Evolutionary conservation across 164 flowering plant genomes (phyloP), one percentile per base, ranked within the genome.

Genomic region (Aristolochia contorta): DNA sequence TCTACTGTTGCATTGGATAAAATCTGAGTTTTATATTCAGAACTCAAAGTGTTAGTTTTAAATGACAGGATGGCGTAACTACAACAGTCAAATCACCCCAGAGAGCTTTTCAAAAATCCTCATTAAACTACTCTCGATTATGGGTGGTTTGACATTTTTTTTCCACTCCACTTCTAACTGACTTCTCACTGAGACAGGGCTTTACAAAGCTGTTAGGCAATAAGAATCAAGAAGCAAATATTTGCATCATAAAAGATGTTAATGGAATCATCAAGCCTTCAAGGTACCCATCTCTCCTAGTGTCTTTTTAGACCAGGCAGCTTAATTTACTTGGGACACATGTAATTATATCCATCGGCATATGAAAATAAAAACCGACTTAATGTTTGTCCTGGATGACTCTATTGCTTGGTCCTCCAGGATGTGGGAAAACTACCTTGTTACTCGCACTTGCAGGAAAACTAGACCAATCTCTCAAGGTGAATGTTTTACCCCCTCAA

Each of bases 351-450:
- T 32, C 4, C 33, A 32, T 32, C 7, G 7, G 33, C 33, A 32
- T 32, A 32, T 32, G 33, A 32, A 32, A 32, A 32, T 32, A 32
- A 32, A 32, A 32, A 32, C 33, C 33, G 3, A 7, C 4, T 7
- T 32, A 7, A 3, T 32, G 7, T 32, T 21, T 65, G 72, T 32
- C 33, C 80, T 82, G 93, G 73, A 58, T 84, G 74, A 86, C 86
- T 51, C 71, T 86, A 9, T 49, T 84, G 67, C 85, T 86, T 59
- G 93, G 84, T 37, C 84, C 84, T 20, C 84, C 84, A 12, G 80
- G 82, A 32, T 78, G 79, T 32, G 85, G 85, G 23, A 86, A 86
- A 67, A 79, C 86, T 46, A 75, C 90, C 14, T 64, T 86, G 27
- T 54, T 84, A 61, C 47, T 68, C 67, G 90, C 90, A 22, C 82